Evolutionary conservation across 2,329 filamentous ascomycete genomes (phyloP).

Genomic region (Aspergillus novoparasiticus): DNA sequence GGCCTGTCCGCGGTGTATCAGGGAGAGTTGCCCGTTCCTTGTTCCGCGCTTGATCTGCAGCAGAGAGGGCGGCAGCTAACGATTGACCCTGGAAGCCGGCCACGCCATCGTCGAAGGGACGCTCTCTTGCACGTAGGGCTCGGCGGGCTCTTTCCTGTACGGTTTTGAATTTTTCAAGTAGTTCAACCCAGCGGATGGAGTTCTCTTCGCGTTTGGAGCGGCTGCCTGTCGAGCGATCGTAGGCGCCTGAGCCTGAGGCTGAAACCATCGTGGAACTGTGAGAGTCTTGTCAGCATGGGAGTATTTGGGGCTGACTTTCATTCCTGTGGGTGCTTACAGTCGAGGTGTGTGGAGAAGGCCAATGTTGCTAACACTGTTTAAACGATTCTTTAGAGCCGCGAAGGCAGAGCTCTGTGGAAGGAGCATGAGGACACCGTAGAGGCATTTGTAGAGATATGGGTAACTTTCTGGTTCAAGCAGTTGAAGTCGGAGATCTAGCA

Average conservation of each 20-base stretch:
- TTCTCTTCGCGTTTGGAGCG: constrained; percentile 82
- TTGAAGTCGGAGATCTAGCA: constrained; percentile 83
- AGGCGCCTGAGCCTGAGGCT: constrained; percentile 48
- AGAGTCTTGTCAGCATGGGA: constrained; percentile 11
- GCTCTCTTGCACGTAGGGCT: constrained; percentile 58
- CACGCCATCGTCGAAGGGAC: constrained; percentile 55
- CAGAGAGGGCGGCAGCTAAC: constrained; percentile 35
- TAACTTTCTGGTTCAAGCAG: constrained; percentile 93
- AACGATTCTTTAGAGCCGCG: constrained; percentile 89
- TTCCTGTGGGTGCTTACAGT: constrained; percentile 61
- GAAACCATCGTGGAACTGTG: constrained; percentile 14
- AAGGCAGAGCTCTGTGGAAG: constrained; percentile 98
- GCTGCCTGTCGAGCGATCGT: constrained; percentile 67
- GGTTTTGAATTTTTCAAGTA: constrained; percentile 90
- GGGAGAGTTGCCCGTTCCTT: constrained; percentile 36
- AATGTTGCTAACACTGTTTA: constrained; percentile 97
- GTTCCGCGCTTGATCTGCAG: constrained; percentile 28
- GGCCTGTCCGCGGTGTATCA: constrained; percentile 34
- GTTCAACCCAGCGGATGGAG: constrained; percentile 85
- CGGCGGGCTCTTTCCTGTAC: constrained; percentile 86
- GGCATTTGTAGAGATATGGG: constrained; percentile 93
- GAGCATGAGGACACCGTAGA: constrained; percentile 96
- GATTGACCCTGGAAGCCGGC: constrained; percentile 42
- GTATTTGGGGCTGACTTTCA: background rate
- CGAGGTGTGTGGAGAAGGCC: constrained; percentile 85